Base-by-base conservation (phyloP, 805 yeast species). In the Wickerhamomyces pijperi region DNA sequence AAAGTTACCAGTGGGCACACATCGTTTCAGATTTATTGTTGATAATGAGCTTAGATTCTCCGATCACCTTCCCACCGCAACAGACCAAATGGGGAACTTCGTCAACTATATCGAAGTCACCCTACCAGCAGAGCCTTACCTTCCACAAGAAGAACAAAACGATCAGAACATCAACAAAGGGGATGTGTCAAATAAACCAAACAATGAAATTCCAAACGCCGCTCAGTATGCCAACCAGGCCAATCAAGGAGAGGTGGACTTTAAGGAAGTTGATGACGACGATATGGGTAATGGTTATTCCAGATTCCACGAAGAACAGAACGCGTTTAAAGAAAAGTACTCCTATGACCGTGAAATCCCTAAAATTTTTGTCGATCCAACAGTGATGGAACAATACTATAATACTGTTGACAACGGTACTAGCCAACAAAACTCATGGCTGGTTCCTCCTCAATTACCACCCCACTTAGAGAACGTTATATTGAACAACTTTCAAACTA, bases 381-480 rank as follows among this genome's bases (percentile, higher is more conserved):
- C 81, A 41, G 90, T 82, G 2, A 83, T 83, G 94, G 90, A 83
- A 54, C 87, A 82, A 48, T 83, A 83, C 53, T 83, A 83, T 51
- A 63, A 78, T 35, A 83, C 90, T 1, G 65, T 83, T 37, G 94
- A 83, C 52, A 75, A 74, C 49, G 74, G 80, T 34, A 79, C 78
- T 54, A 66, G 65, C 35, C 78, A 59, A 61, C 73, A 64, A 64
- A 75, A 67, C 70, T 58, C 70, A 3, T 67, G 72, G 72, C 44
- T 88, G 39, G 86, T 94, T 23, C 97, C 98, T 17, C 98, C 98
- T 18, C 94, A 83, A 55, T 68, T 92, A 37, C 98, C 98, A 8
- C 98, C 98, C 9, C 98, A 90, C 59, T 68, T 92, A 43, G 98
- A 92, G 56, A 82, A 82, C 52, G 97, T 92, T 40, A 87, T 92